These are phyloP conservation scores for Colletotrichum neosansevieriae DNA, from an alignment of 2,329 filamentous ascomycete species.

Conservation along the genomic window DNA sequence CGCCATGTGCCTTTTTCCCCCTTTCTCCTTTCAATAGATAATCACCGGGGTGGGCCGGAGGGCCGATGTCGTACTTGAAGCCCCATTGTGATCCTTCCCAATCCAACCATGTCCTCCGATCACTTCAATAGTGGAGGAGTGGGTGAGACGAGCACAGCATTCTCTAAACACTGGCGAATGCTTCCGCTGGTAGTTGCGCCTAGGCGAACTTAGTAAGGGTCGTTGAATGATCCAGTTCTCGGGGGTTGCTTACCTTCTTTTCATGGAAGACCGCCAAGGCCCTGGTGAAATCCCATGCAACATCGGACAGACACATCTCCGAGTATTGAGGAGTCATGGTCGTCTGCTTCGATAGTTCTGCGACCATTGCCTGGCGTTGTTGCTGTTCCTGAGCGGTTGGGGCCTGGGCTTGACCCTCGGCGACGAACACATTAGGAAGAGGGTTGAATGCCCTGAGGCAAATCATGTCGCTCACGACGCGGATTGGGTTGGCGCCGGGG, in stretches of 20 bases:
- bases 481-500: slow-evolving; percentile 71
- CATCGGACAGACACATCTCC: slow-evolving; percentile 82
- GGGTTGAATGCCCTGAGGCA: slow-evolving; percentile 75
- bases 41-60: slow-evolving; percentile 27
- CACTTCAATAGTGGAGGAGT: slow-evolving; percentile 8
- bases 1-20: slow-evolving; percentile 8
- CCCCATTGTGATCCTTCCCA: slow-evolving; percentile 24
- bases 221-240: slow-evolving; percentile 7
- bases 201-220: slow-evolving; percentile 42
- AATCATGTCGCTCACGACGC: slow-evolving; percentile 85
- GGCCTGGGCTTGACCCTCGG: slow-evolving; percentile 42
- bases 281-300: slow-evolving; percentile 82
- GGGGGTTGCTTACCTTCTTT: slow-evolving; percentile 71
- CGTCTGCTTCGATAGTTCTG: slow-evolving; percentile 81
- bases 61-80: slow-evolving; percentile 26
- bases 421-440: slow-evolving; percentile 58
- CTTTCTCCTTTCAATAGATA: slow-evolving; percentile 12
- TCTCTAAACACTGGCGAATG: slow-evolving; percentile 51
- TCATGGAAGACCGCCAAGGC: slow-evolving; percentile 82
- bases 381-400: slow-evolving; percentile 59
- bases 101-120: slow-evolving; percentile 28
- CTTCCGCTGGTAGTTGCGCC: slow-evolving; percentile 61
- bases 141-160: slow-evolving; percentile 37
- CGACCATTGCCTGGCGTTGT: slow-evolving; percentile 71
- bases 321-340: slow-evolving; percentile 85